Percentiles rank a stretch among this genome's conserved stretches.
Evolutionary conservation across 768 basidiomycete genomes (phyloP).

Genomic region (Pulveroboletus ravenelii): DNA sequence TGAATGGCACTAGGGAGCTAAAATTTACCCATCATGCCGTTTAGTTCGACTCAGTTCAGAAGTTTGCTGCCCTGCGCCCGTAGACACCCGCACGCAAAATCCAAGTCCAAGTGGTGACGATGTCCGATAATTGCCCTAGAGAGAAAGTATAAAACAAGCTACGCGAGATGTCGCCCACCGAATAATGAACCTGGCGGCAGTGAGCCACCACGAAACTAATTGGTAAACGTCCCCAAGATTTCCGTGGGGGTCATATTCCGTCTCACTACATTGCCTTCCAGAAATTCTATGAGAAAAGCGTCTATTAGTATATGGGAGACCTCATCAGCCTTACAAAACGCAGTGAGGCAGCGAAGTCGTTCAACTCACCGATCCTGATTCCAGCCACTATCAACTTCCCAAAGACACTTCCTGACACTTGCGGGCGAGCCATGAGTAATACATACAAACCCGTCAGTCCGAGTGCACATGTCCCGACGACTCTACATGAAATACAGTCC

Average conservation of each 20-base stretch:
- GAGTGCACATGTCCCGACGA: constrained; percentile 63
- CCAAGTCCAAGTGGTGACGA: neutral
- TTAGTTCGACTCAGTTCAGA: neutral
- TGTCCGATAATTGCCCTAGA: neutral
- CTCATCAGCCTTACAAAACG: no score
- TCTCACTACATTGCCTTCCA: constrained; percentile 27
- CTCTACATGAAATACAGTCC: constrained; percentile 67
- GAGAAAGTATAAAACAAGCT: neutral
- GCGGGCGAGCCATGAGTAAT: constrained; percentile 55
- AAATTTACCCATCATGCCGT: no score
- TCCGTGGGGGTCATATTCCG: constrained; percentile 33
- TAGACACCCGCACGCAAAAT: neutral
- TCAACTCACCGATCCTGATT: constrained; percentile 53
- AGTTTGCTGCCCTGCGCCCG: neutral
- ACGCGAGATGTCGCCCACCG: neutral
- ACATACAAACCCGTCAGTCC: constrained; percentile 64
- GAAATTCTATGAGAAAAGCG: constrained; percentile 18
- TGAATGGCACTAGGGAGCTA: no score
- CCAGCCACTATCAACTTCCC: constrained; percentile 62
- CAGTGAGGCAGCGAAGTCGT: neutral
- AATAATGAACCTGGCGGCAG: constrained; percentile 3
- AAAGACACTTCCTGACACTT: constrained; percentile 53
- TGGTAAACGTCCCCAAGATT: constrained; percentile 8
- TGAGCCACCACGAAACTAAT: constrained; percentile 9
- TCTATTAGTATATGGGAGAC: constrained; percentile 8